Percentiles rank a stretch among this genome's conserved stretches.
Evolutionary conservation across 2,329 filamentous ascomycete genomes (phyloP).

Genomic region (Ilyonectria robusta): DNA sequence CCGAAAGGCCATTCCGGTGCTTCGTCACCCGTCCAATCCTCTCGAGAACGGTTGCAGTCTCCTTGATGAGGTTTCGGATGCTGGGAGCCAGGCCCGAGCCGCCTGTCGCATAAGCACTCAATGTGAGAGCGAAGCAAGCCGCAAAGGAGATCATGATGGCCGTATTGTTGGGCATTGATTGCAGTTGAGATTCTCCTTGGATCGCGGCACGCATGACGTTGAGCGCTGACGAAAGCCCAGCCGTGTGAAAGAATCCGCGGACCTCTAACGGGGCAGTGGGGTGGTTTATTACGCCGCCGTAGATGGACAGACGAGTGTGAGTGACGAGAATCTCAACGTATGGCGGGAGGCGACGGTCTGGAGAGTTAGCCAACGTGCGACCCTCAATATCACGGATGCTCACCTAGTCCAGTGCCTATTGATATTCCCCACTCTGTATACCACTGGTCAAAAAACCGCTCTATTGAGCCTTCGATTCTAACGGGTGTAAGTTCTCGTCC

Average conservation of each 20-base stretch:
- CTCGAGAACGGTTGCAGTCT: slow-evolving; percentile 78
- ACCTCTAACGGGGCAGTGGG: slow-evolving; percentile 79
- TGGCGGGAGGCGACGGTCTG: slow-evolving; percentile 72
- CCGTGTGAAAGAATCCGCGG: slow-evolving; percentile 80
- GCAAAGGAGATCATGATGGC: slow-evolving; percentile 86
- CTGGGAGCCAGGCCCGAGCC: slow-evolving; percentile 73
- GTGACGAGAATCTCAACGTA: slow-evolving; percentile 83
- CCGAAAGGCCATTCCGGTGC: slow-evolving; percentile 77
- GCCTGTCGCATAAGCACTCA: slow-evolving; percentile 71
- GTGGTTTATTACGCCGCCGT: slow-evolving; percentile 82
- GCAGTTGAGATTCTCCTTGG: slow-evolving; percentile 77
- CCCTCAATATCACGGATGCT: slow-evolving; percentile 23
- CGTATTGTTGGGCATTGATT: slow-evolving; percentile 85
- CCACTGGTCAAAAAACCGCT: slow-evolving; percentile 77
- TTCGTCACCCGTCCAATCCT: slow-evolving; percentile 76
- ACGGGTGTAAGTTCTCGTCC: slow-evolving; percentile 34
- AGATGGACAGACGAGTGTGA: slow-evolving; percentile 81
- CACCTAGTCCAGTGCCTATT: slow-evolving; percentile 68
- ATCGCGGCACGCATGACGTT: slow-evolving; percentile 82
- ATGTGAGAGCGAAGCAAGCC: slow-evolving; percentile 76
- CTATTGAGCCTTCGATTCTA: slow-evolving; percentile 72
- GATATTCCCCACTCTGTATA: slow-evolving; percentile 73
- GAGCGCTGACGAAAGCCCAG: slow-evolving; percentile 79
- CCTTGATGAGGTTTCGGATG: slow-evolving; percentile 75
- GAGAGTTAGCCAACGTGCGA: slow-evolving; percentile 21